Base-by-base conservation (phyloP, 1,139 yeast species). In the Blastobotrys arbuscula region DNA sequence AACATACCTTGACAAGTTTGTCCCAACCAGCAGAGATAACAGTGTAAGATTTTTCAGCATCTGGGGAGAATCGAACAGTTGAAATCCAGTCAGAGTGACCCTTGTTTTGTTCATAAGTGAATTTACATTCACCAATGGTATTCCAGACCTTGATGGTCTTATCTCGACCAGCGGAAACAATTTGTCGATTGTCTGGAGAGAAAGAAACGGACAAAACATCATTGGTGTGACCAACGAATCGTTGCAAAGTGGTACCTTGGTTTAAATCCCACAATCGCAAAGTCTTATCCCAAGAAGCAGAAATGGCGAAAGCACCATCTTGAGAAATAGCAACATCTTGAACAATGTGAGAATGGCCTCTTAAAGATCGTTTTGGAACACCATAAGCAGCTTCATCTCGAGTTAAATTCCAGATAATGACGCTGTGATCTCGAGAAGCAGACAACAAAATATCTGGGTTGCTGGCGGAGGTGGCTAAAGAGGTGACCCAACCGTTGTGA, bases 81-180 rank as follows among this genome's bases (percentile, higher is more conserved):
- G 97, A 87, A 68, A 90, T 97, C 99, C 99, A 92, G 88, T 92
- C 99, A 72, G 81, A 71, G 95, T 92, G 98, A 67, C 95, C 94
- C 66, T 79, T 73, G 62, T 69, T 67, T 54, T 60, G 62, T 53
- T 64, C 67, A 76, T 90, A 84, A 69, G 97, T 88, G 78, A 85
- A 84, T 82, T 87, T 84, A 82, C 96, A 89, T 74, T 87, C 89
- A 81, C 98, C 99, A 71, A 89, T 80, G 78, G 96, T 88, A 85
- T 94, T 90, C 98, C 98, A 92, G 77, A 92, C 90, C 82, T 88
- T 90, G 77, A 92, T 90, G 75, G 97, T 86, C 82, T 88, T 87
- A 77, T 92, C 98, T 78, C 98, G 90, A 66, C 97, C 90, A 75
- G 96, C 95, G 74, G 98, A 90, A 63, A 90, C 96, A 70, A 92